Percentiles rank a stretch among this genome's conserved stretches.
Conservation (phyloP, 495 filamentous ascomycete genomes). For the Neurospora sp. region DNA sequence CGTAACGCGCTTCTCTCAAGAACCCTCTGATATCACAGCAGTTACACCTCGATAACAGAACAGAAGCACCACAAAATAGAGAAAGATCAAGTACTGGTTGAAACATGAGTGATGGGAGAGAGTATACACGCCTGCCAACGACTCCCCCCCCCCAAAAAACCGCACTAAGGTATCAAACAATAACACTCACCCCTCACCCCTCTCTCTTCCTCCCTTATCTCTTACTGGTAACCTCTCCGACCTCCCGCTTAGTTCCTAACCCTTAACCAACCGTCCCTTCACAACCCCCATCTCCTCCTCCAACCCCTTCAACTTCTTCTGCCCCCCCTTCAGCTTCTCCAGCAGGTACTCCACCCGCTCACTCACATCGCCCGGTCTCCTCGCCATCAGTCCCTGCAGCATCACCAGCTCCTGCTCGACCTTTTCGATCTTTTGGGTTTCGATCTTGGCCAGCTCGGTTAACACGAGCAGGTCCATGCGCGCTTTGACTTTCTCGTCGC, state of each 20-base stretch:
- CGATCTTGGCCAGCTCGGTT: slow-evolving; percentile 54
- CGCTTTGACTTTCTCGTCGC: slow-evolving; percentile 62
- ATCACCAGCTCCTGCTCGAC: slow-evolving; percentile 67
- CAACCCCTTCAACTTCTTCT: slow-evolving; percentile 64
- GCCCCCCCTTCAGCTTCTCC: slow-evolving; percentile 57
- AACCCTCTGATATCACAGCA: not conserved
- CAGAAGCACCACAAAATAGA: not conserved
- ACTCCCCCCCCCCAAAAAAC: too few species aligned
- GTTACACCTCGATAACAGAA: not conserved
- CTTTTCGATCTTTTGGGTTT: slow-evolving; percentile 67
- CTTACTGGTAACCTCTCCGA: not conserved
- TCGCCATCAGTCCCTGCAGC: slow-evolving; percentile 45
- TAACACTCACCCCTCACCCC: not conserved
- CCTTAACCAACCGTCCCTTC: slow-evolving; percentile 47
- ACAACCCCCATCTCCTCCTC: slow-evolving; percentile 61
- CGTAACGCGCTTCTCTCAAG: too few species aligned
- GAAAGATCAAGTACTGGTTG: not conserved
- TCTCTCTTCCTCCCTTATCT: not conserved
- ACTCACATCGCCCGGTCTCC: slow-evolving; percentile 50
- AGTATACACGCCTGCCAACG: not conserved
- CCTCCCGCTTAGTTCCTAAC: not conserved
- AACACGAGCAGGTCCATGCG: slow-evolving; percentile 67
- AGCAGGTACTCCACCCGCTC: slow-evolving; percentile 61
- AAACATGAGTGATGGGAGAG: not conserved
- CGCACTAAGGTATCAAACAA: not conserved